phyloP scores from a whole-genome alignment of 106 monocot genomes.

The Acanthochlamys bracteata region DNA sequence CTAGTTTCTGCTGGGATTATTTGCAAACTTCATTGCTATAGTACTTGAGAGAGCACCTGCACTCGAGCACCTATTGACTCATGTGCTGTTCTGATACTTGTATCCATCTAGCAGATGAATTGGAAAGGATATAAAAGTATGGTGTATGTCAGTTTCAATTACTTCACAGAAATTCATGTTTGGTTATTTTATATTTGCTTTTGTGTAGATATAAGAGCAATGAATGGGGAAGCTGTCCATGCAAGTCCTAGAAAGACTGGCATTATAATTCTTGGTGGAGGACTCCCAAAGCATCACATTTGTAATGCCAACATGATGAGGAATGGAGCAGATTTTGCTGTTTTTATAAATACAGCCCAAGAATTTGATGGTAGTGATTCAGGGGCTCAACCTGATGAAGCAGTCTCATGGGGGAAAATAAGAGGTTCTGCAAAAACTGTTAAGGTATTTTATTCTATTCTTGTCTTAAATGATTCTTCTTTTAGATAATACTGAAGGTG shows the following conservation, averaged over 20 bases:
- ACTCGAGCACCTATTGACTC: no score
- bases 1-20: background rate
- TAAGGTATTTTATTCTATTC: slow-evolving; percentile 45
- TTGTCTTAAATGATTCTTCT: background rate
- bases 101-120: no score
- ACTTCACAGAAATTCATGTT: slow-evolving; percentile 1
- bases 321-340: slow-evolving; percentile 91
- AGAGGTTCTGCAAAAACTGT: slow-evolving; percentile 65
- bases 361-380: slow-evolving; percentile 99
- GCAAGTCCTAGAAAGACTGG: slow-evolving; percentile 75
- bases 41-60: no score
- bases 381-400: slow-evolving; percentile 92
- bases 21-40: no score
- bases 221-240: slow-evolving; percentile 85
- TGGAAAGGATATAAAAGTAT: no score
- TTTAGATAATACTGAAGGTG: background rate
- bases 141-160: no score
- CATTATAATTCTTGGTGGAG: slow-evolving; percentile 88
- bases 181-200: no score
- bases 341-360: slow-evolving; percentile 89
- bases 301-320: slow-evolving; percentile 89
- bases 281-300: slow-evolving; percentile 89
- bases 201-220: slow-evolving; percentile 75
- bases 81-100: no score
- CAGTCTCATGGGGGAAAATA: slow-evolving; percentile 97